Evolutionary conservation across 441 rosid genomes (phyloP).

Genomic region (Metrosideros polymorpha): DNA sequence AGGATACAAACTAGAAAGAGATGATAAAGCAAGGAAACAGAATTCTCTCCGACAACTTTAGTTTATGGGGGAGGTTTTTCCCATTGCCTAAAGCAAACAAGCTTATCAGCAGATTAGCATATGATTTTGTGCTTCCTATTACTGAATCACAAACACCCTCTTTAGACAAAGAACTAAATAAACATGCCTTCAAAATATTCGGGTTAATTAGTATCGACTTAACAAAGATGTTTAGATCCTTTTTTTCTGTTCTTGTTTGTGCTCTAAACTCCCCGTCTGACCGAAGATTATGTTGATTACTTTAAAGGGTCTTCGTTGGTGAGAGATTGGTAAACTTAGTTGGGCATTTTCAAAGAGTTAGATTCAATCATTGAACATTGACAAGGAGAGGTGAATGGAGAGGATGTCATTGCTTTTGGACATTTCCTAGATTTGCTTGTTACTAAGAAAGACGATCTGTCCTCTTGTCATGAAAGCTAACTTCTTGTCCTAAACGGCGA

Average conservation of each 20-base stretch:
- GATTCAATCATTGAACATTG: slow-evolving; percentile 2
- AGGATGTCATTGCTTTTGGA: not conserved
- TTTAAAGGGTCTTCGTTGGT: not conserved
- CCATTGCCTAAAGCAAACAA: not conserved
- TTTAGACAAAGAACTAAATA: not conserved
- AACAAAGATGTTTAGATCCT: not conserved
- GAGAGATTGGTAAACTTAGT: slow-evolving; percentile 1
- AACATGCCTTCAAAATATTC: not conserved
- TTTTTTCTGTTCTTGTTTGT: not conserved
- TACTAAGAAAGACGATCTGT: not conserved
- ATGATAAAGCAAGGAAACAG: not conserved
- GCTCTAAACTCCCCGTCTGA: not conserved
- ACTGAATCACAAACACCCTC: not conserved
- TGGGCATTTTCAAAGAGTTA: slow-evolving; percentile 7
- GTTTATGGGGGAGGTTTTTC: not conserved
- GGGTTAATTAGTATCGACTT: not conserved
- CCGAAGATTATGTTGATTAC: not conserved
- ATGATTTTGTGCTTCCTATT: not conserved
- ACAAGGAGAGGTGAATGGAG: not conserved
- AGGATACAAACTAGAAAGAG: not conserved
- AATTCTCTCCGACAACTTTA: not conserved
- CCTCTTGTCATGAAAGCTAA: not conserved
- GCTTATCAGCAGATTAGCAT: not conserved
- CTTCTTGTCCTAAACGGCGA: slow-evolving; percentile 10
- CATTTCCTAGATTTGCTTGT: not conserved